Percentiles rank a stretch among this genome's conserved stretches.
phyloP scores from a whole-genome alignment of 495 filamentous ascomycete species.

The Amorphotheca resinae region DNA sequence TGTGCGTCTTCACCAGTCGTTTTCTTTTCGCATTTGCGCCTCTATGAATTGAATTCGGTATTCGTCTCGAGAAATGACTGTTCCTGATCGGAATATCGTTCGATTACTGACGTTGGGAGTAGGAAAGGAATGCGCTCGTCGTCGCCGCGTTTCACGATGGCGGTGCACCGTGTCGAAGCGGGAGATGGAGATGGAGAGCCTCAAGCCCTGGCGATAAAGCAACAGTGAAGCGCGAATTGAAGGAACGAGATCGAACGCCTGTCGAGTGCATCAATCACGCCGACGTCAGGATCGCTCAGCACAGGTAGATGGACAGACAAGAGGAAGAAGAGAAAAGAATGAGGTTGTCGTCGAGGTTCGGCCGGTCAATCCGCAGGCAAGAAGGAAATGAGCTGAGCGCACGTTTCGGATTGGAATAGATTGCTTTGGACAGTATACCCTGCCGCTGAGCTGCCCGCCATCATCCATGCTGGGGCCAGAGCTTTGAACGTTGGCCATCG shows the following conservation, averaged over 20 bases:
- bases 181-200: constrained; percentile 6
- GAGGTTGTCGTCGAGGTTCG: constrained; percentile 4
- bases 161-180: background rate
- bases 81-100: too few species aligned
- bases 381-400: background rate
- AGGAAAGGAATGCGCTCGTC: background rate
- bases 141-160: constrained; percentile 9
- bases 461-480: too few species aligned
- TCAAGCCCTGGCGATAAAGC: constrained; percentile 21
- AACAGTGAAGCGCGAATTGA: constrained; percentile 11
- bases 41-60: background rate
- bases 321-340: background rate
- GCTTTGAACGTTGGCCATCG: too few species aligned
- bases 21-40: background rate
- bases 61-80: background rate
- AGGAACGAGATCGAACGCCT: background rate
- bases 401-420: background rate
- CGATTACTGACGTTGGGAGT: too few species aligned
- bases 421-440: too few species aligned
- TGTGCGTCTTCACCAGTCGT: too few species aligned
- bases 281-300: background rate
- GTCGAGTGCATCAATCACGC: background rate
- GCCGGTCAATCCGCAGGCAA: background rate
- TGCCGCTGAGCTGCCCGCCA: too few species aligned
- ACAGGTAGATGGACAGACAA: background rate